Evolutionary conservation across 345 rosid species (phyloP).

Genomic region (Syzygium grande): DNA sequence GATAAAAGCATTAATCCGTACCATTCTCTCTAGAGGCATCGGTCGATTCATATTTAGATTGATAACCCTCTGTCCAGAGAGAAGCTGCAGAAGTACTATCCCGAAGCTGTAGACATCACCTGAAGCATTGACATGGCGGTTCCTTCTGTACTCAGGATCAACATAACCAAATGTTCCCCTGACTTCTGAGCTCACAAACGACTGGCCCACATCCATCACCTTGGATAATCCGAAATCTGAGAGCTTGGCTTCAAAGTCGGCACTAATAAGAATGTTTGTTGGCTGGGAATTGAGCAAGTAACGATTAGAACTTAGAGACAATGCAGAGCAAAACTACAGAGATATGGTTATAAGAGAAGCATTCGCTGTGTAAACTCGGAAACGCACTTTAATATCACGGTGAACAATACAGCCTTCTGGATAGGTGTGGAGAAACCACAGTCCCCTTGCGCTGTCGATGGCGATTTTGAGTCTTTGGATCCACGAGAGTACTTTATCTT

Average conservation of each 20-base stretch:
- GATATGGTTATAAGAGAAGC: background rate
- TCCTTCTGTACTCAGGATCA: conserved; percentile 48
- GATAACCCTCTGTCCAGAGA: conserved; percentile 51
- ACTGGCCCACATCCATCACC: conserved; percentile 47
- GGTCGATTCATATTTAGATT: conserved; percentile 27
- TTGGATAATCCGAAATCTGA: conserved; percentile 53
- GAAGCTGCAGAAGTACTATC: conserved; percentile 46
- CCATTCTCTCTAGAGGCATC: conserved; percentile 40
- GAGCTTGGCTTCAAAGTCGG: conserved; percentile 46
- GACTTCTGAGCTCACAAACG: conserved; percentile 56
- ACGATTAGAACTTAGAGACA: background rate
- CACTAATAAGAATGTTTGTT: conserved; percentile 43
- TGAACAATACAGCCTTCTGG: conserved; percentile 50
- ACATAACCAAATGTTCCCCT: conserved; percentile 63
- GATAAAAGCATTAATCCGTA: conserved; percentile 1
- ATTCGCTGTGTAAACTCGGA: background rate
- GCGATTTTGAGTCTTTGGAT: conserved; percentile 43
- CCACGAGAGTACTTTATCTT: conserved; percentile 37
- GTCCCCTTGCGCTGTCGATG: conserved; percentile 37
- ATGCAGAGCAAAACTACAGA: background rate
- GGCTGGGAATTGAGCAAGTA: conserved; percentile 20
- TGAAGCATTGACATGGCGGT: conserved; percentile 41
- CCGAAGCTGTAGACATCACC: conserved; percentile 59
- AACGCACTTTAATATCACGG: conserved; percentile 35
- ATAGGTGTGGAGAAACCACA: conserved; percentile 48